phyloP scores from a whole-genome alignment of 306 rosid species.

The Quercus gilva region DNA sequence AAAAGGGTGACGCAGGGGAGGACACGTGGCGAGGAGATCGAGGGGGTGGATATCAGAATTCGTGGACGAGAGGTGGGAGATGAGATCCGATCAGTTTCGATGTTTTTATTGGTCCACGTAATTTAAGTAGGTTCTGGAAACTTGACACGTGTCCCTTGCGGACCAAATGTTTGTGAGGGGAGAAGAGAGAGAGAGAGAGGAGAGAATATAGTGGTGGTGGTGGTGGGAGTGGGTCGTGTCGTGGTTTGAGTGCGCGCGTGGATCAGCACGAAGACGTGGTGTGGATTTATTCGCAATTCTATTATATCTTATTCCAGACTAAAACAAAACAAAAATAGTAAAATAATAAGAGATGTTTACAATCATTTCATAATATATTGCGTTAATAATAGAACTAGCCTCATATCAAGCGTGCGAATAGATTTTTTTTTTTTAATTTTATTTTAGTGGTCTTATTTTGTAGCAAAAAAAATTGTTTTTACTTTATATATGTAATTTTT shows the following conservation, averaged over 20 bases:
- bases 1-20: slow-evolving; percentile 25
- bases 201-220: not conserved
- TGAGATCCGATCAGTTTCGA: slow-evolving; percentile 76
- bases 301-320: not conserved
- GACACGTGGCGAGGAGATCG: slow-evolving; percentile 61
- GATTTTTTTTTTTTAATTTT: no score
- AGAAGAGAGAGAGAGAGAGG: not conserved
- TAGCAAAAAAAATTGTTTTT: no score
- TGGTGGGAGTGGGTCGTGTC: no score
- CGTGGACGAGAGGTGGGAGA: slow-evolving; percentile 65
- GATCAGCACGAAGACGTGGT: not conserved
- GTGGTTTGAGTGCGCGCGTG: slow-evolving; percentile 15
- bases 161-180: not conserved
- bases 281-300: not conserved
- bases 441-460: no score
- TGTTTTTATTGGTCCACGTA: slow-evolving; percentile 40
- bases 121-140: not conserved
- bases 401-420: no score
- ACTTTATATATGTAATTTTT: no score
- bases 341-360: not conserved
- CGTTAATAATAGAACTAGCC: no score
- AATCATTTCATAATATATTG: no score
- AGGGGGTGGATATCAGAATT: slow-evolving; percentile 44
- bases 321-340: not conserved
- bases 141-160: slow-evolving; percentile 30